Percentiles rank a stretch among this genome's conserved stretches.
These are phyloP conservation scores for Xylaria polymorpha DNA, from an alignment of 2,329 filamentous ascomycete genomes.

Conservation along the genomic window DNA sequence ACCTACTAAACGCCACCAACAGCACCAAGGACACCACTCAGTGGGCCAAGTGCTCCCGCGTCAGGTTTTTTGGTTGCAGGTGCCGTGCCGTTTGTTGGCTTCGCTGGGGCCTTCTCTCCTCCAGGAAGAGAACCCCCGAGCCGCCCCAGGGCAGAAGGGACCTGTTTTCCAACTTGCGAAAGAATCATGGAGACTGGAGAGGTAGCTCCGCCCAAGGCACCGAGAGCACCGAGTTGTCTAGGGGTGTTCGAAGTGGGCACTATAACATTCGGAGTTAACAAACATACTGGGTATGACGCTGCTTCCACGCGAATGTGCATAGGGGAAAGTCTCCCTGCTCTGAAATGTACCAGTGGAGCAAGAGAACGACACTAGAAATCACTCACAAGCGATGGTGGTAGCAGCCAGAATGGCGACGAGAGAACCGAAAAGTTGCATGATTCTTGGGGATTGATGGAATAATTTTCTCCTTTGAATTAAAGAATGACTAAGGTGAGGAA, in stretches of 20 bases:
- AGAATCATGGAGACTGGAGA: conserved; percentile 31
- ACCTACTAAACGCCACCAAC: conserved; percentile 22
- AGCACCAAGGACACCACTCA: conserved; percentile 29
- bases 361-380: neutral
- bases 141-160: conserved; percentile 19
- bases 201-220: conserved; percentile 16
- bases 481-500: neutral
- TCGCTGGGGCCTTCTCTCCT: neutral
- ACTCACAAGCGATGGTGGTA: conserved; percentile 29
- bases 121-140: conserved; percentile 1
- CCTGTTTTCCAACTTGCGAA: conserved; percentile 28
- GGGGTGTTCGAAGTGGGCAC: conserved; percentile 21
- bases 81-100: conserved; percentile 13
- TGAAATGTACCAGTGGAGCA: neutral
- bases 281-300: too few relatives aligned
- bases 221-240: conserved; percentile 28
- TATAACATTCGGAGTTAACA: conserved; percentile 7
- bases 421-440: conserved; percentile 29
- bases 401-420: conserved; percentile 37
- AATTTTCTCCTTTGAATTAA: neutral
- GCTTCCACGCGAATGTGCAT: neutral
- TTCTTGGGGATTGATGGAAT: neutral
- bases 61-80: conserved; percentile 18
- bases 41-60: conserved; percentile 7
- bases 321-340: neutral